Evolutionary conservation across 208 protist genomes (phyloP).

Genomic region (Vickermania spadyakhi): DNA sequence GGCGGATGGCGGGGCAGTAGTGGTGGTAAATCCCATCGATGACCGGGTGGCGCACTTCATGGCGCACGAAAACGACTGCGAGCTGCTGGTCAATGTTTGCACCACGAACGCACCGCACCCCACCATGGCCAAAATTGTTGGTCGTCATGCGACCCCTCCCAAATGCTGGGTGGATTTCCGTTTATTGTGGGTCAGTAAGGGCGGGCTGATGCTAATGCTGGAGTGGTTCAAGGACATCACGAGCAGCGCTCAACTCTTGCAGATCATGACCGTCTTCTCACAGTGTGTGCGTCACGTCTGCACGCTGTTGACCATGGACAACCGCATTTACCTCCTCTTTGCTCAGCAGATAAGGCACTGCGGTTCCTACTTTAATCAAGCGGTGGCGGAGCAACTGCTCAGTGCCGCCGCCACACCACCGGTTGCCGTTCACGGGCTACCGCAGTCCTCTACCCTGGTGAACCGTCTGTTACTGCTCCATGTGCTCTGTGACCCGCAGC

Average conservation of each 20-base stretch:
- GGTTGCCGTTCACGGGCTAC: conserved; percentile 24
- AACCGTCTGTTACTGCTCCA: conserved; percentile 76
- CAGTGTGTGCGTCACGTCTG: conserved; percentile 33
- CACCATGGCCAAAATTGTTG: conserved; percentile 54
- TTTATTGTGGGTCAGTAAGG: conserved; percentile 47
- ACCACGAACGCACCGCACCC: conserved; percentile 15
- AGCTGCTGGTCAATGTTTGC: conserved; percentile 41
- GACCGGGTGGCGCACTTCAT: conserved; percentile 24
- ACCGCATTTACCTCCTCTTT: conserved; percentile 61
- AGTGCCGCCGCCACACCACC: conserved; percentile 33
- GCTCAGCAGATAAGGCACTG: conserved; percentile 42
- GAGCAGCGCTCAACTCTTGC: conserved; percentile 30
- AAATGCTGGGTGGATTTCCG: conserved; percentile 66
- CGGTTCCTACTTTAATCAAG: conserved; percentile 33
- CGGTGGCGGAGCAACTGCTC: conserved; percentile 46
- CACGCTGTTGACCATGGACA: conserved; percentile 29
- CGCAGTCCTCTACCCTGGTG: conserved; percentile 53
- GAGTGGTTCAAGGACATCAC: conserved; percentile 54
- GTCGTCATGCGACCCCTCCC: conserved; percentile 51
- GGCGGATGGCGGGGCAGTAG: conserved; percentile 11
- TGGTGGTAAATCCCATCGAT: conserved; percentile 48
- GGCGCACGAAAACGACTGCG: conserved; percentile 49
- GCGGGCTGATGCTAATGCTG: conserved; percentile 46
- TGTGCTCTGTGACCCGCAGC: conserved; percentile 41
- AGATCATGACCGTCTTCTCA: conserved; percentile 30